Base-by-base conservation (phyloP, 257 asterid genomes). In the Linaria vulgaris region DNA sequence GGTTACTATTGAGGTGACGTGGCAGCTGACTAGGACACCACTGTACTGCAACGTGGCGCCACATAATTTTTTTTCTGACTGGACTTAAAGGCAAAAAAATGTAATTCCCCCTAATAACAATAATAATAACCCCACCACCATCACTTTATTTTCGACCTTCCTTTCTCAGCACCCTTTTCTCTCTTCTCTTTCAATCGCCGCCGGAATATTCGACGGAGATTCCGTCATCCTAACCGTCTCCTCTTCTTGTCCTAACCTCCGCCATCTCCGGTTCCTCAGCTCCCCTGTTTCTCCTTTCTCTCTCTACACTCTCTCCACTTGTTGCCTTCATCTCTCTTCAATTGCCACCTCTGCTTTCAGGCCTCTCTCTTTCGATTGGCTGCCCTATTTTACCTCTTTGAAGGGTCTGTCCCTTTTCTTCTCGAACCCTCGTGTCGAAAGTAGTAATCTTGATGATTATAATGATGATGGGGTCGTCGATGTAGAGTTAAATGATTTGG, bases 211-310 rank as follows among this genome's bases (percentile, higher is more conserved):
- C 67, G 34, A 23, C 54, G 15, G 48, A 39, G 83, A 79, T 63
- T 70, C 44, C 0, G 16, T 83, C 25, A 75, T 89, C 31, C 56
- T 51, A 12, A 64, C 78, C 24, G 54, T 77, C 38, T 77, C 91
- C 57, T 20, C 69, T 4, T 74, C 91, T 10, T 89, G 89, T 68
- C 89, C 82, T 22, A 78, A 81, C 27, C 94, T 86, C 69, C 74
- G 68, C 9, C 74, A 47, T 31, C 79, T 89, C 60, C 76, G 74
- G 0, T 75, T 78, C 78, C 68, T 64, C 38, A 41, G 59, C 27
- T 62, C 77, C 15, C 88, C 91, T 0, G 66, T 86, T 21, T 74
- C 94, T 3, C 16, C 41, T 12, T 62, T 62, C 20, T 74, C 83
- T 37, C 75, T 84, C 50, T 56, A 39, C 46, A 64, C 78, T 57